A percentile compares a stretch with the other conserved stretches of the same genome.
Conservation (phyloP, 2,329 filamentous ascomycete genomes). For the Drechslera avenae region DNA sequence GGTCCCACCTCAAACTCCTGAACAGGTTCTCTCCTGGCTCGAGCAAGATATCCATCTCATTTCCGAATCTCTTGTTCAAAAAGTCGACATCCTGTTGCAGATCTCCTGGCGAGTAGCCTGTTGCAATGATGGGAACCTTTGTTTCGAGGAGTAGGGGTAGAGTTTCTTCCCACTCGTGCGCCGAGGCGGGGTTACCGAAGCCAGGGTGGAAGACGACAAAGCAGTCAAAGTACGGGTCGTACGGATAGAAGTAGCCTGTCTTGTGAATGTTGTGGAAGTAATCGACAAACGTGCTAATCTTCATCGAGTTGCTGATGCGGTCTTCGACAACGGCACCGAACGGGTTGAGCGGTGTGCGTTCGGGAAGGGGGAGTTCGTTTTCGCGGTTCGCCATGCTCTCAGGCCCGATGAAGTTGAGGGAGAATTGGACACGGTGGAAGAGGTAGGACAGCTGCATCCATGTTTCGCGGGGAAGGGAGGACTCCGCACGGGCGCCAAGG, state of each 20-base stretch:
- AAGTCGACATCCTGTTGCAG: constrained; percentile 92
- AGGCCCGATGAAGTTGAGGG: constrained; percentile 92
- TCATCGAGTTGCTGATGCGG: constrained; percentile 83
- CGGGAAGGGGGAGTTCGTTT: constrained; percentile 86
- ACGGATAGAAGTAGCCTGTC: constrained; percentile 87
- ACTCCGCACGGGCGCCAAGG: constrained; percentile 94
- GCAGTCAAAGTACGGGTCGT: constrained; percentile 97
- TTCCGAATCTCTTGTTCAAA: constrained; percentile 81
- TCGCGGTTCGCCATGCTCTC: constrained; percentile 96
- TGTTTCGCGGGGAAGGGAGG: constrained; percentile 87
- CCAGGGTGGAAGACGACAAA: constrained; percentile 98
- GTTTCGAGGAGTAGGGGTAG: constrained; percentile 89
- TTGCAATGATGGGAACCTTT: constrained; percentile 91
- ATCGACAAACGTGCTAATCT: constrained; percentile 96
- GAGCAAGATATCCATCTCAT: constrained; percentile 90
- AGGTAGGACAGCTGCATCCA: constrained; percentile 95
- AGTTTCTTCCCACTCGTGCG: constrained; percentile 92
- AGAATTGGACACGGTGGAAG: constrained; percentile 89
- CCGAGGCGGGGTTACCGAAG: constrained; percentile 88
- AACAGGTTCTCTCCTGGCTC: constrained; percentile 94
- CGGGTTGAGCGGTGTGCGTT: constrained; percentile 82
- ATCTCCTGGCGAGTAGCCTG: constrained; percentile 94
- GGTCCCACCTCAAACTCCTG: constrained; percentile 91
- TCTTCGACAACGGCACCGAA: constrained; percentile 95
- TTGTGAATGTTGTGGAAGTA: constrained; percentile 97